These are phyloP conservation scores for Teunomyces kruisii DNA, from an alignment of 805 yeast species.

Conservation along the genomic window DNA sequence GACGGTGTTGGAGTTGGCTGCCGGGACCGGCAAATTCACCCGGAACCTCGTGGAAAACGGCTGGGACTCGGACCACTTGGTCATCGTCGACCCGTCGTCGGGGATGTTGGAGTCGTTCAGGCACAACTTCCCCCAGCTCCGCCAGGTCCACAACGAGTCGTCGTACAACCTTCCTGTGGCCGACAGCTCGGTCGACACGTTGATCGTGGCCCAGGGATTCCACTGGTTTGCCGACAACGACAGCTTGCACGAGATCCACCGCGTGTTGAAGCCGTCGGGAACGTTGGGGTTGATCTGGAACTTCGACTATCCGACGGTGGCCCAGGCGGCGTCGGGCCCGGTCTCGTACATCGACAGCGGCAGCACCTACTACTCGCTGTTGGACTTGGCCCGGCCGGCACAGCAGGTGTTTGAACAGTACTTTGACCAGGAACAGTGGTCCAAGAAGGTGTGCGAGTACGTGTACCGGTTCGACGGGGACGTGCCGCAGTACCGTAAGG, in stretches of 20 bases:
- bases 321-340: neutral
- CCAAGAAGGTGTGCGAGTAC: conserved; percentile 29
- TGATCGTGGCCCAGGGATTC: conserved; percentile 60
- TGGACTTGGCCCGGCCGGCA: conserved; percentile 4
- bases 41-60: conserved; percentile 39
- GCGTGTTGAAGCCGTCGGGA: conserved; percentile 51
- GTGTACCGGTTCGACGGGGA: conserved; percentile 36
- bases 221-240: conserved; percentile 63
- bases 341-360: conserved; percentile 5
- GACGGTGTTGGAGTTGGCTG: conserved; percentile 50
- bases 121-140: conserved; percentile 45
- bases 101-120: conserved; percentile 56
- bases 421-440: conserved; percentile 35
- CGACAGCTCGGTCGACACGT: conserved; percentile 46
- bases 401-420: conserved; percentile 11
- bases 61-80: conserved; percentile 31
- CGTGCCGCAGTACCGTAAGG: conserved; percentile 59
- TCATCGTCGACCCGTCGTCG: conserved; percentile 53
- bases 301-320: conserved; percentile 35
- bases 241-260: conserved; percentile 47
- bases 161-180: conserved; percentile 48
- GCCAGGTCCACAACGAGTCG: conserved; percentile 34
- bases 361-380: conserved; percentile 4
- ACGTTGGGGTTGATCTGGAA: conserved; percentile 61
- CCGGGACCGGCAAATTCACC: conserved; percentile 68